Evolutionary conservation across 352 stramenopile species (phyloP).

Genomic region (Phytophthora syringae): DNA sequence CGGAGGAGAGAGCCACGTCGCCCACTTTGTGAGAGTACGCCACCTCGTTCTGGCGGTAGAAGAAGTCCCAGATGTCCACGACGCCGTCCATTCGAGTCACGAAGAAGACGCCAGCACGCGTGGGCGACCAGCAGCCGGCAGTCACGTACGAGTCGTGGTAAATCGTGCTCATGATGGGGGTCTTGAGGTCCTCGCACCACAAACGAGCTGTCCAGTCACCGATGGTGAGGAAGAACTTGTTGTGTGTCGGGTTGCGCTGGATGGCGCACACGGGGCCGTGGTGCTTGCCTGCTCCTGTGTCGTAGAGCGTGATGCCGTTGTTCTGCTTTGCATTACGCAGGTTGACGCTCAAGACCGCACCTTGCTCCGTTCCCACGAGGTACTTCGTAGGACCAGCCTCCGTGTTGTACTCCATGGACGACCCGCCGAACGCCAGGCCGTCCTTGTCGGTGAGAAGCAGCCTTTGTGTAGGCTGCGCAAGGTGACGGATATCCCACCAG

Average conservation of each 20-base stretch:
- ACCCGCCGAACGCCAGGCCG: conserved; percentile 91
- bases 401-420: conserved; percentile 96
- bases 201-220: conserved; percentile 97
- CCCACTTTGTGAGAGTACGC: conserved; percentile 98
- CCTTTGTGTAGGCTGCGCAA: conserved; percentile 85
- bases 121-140: conserved; percentile 96
- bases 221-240: conserved; percentile 98
- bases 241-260: conserved; percentile 97
- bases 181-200: conserved; percentile 98
- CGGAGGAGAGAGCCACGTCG: conserved; percentile 90
- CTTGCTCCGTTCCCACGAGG: conserved; percentile 97
- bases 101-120: conserved; percentile 96
- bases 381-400: conserved; percentile 97
- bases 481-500: conserved; percentile 91
- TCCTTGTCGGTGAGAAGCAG: conserved; percentile 81
- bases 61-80: conserved; percentile 98
- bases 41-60: conserved; percentile 97
- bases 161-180: conserved; percentile 97
- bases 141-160: conserved; percentile 97
- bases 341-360: conserved; percentile 95
- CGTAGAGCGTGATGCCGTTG: conserved; percentile 97
- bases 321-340: conserved; percentile 97
- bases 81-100: conserved; percentile 97
- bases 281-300: conserved; percentile 94
- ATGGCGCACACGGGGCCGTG: conserved; percentile 96